Evolutionary conservation across 1,139 yeast genomes (phyloP).

Genomic region (Williopsis jadinii): DNA sequence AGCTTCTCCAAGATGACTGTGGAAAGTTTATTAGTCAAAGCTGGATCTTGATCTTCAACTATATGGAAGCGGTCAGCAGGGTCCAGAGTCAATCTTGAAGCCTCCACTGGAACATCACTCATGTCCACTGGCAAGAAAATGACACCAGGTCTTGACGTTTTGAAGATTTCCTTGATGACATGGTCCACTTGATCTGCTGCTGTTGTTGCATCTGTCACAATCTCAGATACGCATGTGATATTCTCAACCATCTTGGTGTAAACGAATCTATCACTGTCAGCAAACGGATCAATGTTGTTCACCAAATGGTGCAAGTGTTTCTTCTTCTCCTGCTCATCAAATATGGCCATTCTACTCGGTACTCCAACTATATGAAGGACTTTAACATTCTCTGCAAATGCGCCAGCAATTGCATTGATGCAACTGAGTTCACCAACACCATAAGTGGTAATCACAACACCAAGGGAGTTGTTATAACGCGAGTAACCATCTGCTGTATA

Average conservation of each 20-base stretch:
- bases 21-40: conserved; percentile 34
- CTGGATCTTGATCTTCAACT: conserved; percentile 19
- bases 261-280: conserved; percentile 45
- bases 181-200: conserved; percentile 56
- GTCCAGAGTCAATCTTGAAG: conserved; percentile 24
- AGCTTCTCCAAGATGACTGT: conserved; percentile 41
- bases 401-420: conserved; percentile 59
- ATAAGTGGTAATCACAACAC: conserved; percentile 54
- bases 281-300: conserved; percentile 37
- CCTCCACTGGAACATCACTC: conserved; percentile 43
- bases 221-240: conserved; percentile 53
- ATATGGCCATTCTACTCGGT: conserved; percentile 39
- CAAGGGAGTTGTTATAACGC: conserved; percentile 51
- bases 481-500: conserved; percentile 67
- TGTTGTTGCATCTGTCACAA: conserved; percentile 39
- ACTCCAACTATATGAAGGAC: conserved; percentile 63
- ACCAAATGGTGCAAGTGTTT: conserved; percentile 52
- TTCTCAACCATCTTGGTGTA: conserved; percentile 51
- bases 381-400: conserved; percentile 60
- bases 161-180: conserved; percentile 49
- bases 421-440: conserved; percentile 75
- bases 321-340: conserved; percentile 15
- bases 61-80: conserved; percentile 15
- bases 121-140: conserved; percentile 69
- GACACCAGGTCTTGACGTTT: conserved; percentile 70